phyloP scores from a whole-genome alignment of 768 basidiomycete species.

The Vararia minispora region DNA sequence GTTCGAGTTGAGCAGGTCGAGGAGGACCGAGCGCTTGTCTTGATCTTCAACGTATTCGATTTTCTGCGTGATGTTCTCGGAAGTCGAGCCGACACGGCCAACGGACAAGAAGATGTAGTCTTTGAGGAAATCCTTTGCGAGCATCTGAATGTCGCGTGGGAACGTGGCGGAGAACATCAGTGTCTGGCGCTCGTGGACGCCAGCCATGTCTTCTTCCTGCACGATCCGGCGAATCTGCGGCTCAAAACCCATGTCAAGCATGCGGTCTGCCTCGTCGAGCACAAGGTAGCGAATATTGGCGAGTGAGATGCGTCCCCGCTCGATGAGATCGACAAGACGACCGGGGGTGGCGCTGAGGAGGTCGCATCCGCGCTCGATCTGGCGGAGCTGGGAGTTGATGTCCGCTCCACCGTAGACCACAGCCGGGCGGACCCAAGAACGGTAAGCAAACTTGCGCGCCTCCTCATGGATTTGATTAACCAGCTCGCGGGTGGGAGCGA shows the following conservation, averaged over 20 bases:
- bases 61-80: conserved; percentile 99
- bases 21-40: conserved; percentile 93
- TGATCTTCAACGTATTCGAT: conserved; percentile 96
- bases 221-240: conserved; percentile 98
- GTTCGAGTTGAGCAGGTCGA: conserved; percentile 86
- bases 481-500: conserved; percentile 97
- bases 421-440: conserved; percentile 98
- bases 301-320: conserved; percentile 93
- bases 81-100: conserved; percentile 95
- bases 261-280: conserved; percentile 98
- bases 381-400: conserved; percentile 89
- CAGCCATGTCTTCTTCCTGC: conserved; percentile 98
- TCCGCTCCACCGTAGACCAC: conserved; percentile 99
- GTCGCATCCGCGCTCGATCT: conserved; percentile 94
- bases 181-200: conserved; percentile 81
- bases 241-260: conserved; percentile 99
- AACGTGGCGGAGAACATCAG: conserved; percentile 99
- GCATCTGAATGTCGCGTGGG: conserved; percentile 97
- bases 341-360: conserved; percentile 95
- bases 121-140: conserved; percentile 92
- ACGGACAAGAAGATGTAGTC: conserved; percentile 99
- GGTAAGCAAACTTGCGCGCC: conserved; percentile 97
- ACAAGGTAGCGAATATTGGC: conserved; percentile 97
- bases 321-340: conserved; percentile 96
- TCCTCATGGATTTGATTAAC: conserved; percentile 99